Evolutionary conservation across 495 filamentous ascomycete species (phyloP), one percentile per base, ranked within the genome.

Genomic region (Talaromyces proteolyticus): DNA sequence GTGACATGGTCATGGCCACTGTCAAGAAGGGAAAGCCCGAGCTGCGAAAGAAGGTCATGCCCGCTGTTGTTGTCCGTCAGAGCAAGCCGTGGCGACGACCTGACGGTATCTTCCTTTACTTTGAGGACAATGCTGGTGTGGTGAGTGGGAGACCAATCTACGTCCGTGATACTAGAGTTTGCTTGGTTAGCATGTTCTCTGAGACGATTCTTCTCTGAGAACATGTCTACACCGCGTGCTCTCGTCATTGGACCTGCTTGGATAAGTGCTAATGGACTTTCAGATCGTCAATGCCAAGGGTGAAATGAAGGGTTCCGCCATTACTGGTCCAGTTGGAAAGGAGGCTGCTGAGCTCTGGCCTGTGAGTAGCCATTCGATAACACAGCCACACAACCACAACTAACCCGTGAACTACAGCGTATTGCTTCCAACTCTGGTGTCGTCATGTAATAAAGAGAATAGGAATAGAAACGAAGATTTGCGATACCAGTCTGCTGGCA

Each of bases 21-120:
- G 94, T 99, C 76, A 97, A 99, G 88, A 99, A 99, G 88, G 91
- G 92, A 70, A 98, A 98, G 88, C 92, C 93, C 44, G 92, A 98
- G 77, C 78, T 98, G 63, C 80, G 92, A 68, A 98, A 98, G 87
- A 98, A 98, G 85, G 92, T 98, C 75, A 95, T 96, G 91, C 93
- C 92, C 55, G 92, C 91, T 59, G 92, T 98, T 62, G 88, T 98
- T 63, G 91, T 96, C 67, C 82, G 93, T 68, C 92, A 98, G 81
- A 87, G 85, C 76, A 99, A 99, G 85, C 93, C 93, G 58, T 99
- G 93, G 93, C 88, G 92, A 79, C 84, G 93, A 68, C 81, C 88
- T 53, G 93, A 99, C 66, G 93, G 94, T 73, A 86, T 96, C 63
- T 99, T 89, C 81, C 84, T 99, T 56, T 99, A 99, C 85, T 99